Conservation (phyloP, 2,329 filamentous ascomycete species). For the Diaporthe ilicicola region DNA sequence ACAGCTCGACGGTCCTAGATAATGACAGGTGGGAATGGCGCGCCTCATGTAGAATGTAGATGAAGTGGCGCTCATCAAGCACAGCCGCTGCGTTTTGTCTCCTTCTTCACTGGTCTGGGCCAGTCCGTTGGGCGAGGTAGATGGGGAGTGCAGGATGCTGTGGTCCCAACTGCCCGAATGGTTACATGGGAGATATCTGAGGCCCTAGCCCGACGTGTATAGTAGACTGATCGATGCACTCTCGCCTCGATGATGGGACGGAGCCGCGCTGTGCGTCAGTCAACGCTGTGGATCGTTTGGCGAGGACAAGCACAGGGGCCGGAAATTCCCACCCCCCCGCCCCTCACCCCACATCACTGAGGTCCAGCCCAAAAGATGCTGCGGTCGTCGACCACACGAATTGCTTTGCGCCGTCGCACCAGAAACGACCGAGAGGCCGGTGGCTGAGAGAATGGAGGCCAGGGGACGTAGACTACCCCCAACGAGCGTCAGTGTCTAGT, state of each 20-base stretch:
- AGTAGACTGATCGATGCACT: not conserved
- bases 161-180: slow-evolving; percentile 1
- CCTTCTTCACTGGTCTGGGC: slow-evolving; percentile 3
- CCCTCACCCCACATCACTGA: not conserved
- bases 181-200: no score
- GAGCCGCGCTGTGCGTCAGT: not conserved
- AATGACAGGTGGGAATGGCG: not conserved
- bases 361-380: not conserved
- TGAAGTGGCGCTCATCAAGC: not conserved
- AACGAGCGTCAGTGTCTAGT: not conserved
- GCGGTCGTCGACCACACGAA: slow-evolving; percentile 4
- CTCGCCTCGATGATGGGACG: slow-evolving; percentile 4
- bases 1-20: not conserved
- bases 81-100: not conserved
- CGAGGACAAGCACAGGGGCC: not conserved
- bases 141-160: slow-evolving; percentile 14
- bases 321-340: slow-evolving; percentile 8
- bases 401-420: slow-evolving; percentile 14
- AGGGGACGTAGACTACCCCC: not conserved
- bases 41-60: not conserved
- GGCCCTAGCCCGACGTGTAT: not conserved
- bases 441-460: not conserved
- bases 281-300: slow-evolving; percentile 14
- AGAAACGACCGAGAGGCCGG: slow-evolving; percentile 8
- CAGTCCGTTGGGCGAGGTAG: not conserved